Conservation (phyloP, 495 filamentous ascomycete genomes). For the Hypoxylon fragiforme region DNA sequence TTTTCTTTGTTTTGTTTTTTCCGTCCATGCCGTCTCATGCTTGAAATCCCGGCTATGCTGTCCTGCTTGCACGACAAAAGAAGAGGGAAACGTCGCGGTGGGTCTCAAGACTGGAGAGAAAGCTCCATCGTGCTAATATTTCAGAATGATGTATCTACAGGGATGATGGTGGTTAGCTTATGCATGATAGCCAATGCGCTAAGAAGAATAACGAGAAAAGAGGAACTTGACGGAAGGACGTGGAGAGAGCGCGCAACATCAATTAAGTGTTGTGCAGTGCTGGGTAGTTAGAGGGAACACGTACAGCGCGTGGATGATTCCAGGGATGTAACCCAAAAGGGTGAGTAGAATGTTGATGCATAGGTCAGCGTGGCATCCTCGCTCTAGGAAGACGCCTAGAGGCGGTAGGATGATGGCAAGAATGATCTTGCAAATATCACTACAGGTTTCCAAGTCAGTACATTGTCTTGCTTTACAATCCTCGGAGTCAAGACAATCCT, state of each 20-base stretch:
- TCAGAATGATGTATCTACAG: conserved; percentile 52
- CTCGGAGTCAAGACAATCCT: no score
- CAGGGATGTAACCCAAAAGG: conserved; percentile 78
- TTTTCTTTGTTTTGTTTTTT: no score
- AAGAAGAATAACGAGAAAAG: neutral
- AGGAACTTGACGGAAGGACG: no score
- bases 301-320: conserved; percentile 73
- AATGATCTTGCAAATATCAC: conserved; percentile 89
- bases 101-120: no score
- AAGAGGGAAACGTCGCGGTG: conserved; percentile 7
- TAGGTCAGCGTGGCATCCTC: conserved; percentile 79
- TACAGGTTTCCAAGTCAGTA: conserved; percentile 37
- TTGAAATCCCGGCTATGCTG: conserved; percentile 20
- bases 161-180: conserved; percentile 15
- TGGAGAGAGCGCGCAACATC: neutral
- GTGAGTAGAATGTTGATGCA: conserved; percentile 88
- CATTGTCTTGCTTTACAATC: no score
- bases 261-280: no score
- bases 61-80: conserved; percentile 15
- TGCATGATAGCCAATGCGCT: neutral
- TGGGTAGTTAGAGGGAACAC: conserved; percentile 18
- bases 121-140: conserved; percentile 45
- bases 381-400: conserved; percentile 88
- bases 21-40: conserved; percentile 8
- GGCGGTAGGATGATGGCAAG: conserved; percentile 85